Base-by-base conservation (phyloP, 192 early-diverging fungal species). In the Coemansia sp. region DNA sequence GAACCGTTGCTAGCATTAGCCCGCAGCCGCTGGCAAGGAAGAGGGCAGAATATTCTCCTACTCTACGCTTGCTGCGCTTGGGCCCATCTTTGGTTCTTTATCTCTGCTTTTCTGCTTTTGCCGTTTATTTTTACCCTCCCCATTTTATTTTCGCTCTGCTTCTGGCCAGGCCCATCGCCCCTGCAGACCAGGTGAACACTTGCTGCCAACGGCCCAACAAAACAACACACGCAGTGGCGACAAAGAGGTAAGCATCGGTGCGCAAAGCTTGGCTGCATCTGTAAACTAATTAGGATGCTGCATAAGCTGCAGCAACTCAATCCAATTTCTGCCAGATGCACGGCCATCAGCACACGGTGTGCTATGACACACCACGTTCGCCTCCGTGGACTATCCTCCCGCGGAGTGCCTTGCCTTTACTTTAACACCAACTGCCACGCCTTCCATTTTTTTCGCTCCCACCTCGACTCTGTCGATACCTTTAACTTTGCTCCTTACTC, bases 81-180 rank as follows among this genome's bases (percentile, higher is more conserved):
- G 47, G 20, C 16, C 25, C 47, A 16, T 41, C 18, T 50, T 50
- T 10, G 20, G 47, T n/a, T 12, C 23, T 50, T n/a, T 47, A 18
- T 21, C 8, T 26, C 12, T 50, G 11, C 38, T 34, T 59, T 39
- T 59, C 58, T 13, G 34, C n/a, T 36, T 59, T 59, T 59, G 31
- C 36, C 56, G 33, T 59, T 59, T 60, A 41, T 60, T 60, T 37
- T 36, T 60, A 20, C 59, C 42, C 43, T 1, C 45, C 18, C 23
- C 47, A 10, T 12, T 50, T 50, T 50, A 20, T 26, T 28, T 42
- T 37, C 28, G 37, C 25, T 16, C 14, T 60, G 20, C 21, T 39
- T 42, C 59, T 8, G 14, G 18, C 20, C 42, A 6, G 20, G 8
- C 42, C 20, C 42, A 45, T 45, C 42, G 7, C n/a, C 42, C 42